Percentiles rank a stretch among this genome's conserved stretches.
phyloP scores from a whole-genome alignment of 129 eudicot genomes.

The Helianthus annuus region HanXRQr2.0-SUNRISE NC_035436.2:179921835-179922334 shows the following conservation, averaged over 20 bases:
- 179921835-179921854: not conserved
- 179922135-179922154: not conserved
- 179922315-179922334: conserved; percentile 1
- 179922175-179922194: not conserved
- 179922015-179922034: not conserved
- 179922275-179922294: conserved; percentile 76
- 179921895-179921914: not conserved
- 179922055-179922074: conserved; percentile 9
- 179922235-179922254: conserved; percentile 95
- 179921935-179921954: too few relatives aligned
- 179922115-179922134: conserved; percentile 10
- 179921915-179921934: not conserved
- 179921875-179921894: not conserved
- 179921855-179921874: conserved; percentile 24
- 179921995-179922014: too few relatives aligned
- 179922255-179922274: conserved; percentile 78
- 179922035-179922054: conserved; percentile 1
- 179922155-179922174: not conserved
- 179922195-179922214: conserved; percentile 15
- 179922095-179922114: conserved; percentile 14
- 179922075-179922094: not conserved
- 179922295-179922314: not conserved
- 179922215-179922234: conserved; percentile 95
- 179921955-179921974: too few relatives aligned
- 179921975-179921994: too few relatives aligned